phyloP scores from a whole-genome alignment of 768 basidiomycete species.

The Paxillus ammoniavirescens region DNA sequence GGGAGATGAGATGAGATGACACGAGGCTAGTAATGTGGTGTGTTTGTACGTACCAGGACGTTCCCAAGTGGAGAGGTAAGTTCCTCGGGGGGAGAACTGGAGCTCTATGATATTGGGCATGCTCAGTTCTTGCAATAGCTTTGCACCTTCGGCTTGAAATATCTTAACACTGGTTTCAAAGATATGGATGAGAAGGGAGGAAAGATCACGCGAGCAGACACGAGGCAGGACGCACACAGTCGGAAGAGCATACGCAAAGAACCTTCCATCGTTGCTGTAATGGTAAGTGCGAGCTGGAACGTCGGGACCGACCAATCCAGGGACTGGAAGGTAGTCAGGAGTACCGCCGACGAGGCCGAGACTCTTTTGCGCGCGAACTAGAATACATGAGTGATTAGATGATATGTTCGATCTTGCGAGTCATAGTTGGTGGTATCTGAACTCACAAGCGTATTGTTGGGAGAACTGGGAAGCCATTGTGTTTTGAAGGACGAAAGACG shows the following conservation, averaged over 20 bases:
- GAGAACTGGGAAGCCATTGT: constrained; percentile 71
- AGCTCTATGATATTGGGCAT: constrained; percentile 79
- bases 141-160: constrained; percentile 69
- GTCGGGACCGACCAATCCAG: constrained; percentile 65
- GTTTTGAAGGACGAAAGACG: constrained; percentile 31
- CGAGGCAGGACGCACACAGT: constrained; percentile 52
- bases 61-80: constrained; percentile 95
- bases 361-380: constrained; percentile 94
- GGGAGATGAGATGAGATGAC: constrained; percentile 10
- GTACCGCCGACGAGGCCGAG: constrained; percentile 82
- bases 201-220: constrained; percentile 9
- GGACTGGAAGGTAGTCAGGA: constrained; percentile 67
- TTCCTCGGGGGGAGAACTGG: constrained; percentile 90
- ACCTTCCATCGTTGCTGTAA: constrained; percentile 85
- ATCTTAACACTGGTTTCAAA: constrained; percentile 59
- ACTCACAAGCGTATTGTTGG: constrained; percentile 86
- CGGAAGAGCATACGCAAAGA: constrained; percentile 83
- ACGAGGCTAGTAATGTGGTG: constrained; percentile 21
- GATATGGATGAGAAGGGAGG: constrained; percentile 12
- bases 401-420: constrained; percentile 7
- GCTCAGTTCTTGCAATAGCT: constrained; percentile 71
- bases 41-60: constrained; percentile 57
- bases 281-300: constrained; percentile 70
- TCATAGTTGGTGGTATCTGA: background rate
- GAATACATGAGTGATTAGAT: constrained; percentile 16